Percentiles rank a stretch among this genome's conserved stretches.
Evolutionary conservation across 257 asterid genomes (phyloP).

Genomic region (Solanum tarapatanum): DNA sequence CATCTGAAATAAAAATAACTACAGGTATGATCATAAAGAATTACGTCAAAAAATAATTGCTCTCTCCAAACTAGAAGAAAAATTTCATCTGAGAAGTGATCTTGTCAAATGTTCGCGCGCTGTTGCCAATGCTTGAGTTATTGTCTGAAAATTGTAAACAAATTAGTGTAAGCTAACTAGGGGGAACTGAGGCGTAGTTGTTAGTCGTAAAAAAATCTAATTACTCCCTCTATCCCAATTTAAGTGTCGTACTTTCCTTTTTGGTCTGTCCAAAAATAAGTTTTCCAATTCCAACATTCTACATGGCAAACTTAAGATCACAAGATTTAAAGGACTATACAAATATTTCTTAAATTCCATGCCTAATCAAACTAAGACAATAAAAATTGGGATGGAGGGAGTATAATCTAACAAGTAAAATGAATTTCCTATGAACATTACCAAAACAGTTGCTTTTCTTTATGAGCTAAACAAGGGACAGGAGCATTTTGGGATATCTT

Average conservation of each 20-base stretch:
- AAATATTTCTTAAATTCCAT: neutral
- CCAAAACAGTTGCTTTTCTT: neutral
- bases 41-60: neutral
- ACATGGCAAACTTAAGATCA: neutral
- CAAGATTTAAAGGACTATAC: neutral
- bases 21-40: neutral
- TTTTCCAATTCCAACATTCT: neutral
- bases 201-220: too few relatives aligned
- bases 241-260: neutral
- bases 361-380: neutral
- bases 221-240: neutral
- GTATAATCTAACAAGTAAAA: neutral
- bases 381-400: neutral
- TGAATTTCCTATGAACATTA: neutral
- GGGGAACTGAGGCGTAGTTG: neutral
- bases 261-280: neutral
- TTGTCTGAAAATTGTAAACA: slow-evolving; percentile 32
- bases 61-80: neutral
- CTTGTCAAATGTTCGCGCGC: slow-evolving; percentile 73
- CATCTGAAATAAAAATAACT: neutral
- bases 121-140: slow-evolving; percentile 70
- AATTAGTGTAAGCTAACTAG: neutral
- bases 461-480: neutral
- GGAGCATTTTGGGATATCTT: neutral
- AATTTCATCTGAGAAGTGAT: slow-evolving; percentile 48